Evolutionary conservation across 73 alveolate genomes (phyloP), one percentile per base, ranked within the genome.

Genomic region (Uronychia binucleata): DNA sequence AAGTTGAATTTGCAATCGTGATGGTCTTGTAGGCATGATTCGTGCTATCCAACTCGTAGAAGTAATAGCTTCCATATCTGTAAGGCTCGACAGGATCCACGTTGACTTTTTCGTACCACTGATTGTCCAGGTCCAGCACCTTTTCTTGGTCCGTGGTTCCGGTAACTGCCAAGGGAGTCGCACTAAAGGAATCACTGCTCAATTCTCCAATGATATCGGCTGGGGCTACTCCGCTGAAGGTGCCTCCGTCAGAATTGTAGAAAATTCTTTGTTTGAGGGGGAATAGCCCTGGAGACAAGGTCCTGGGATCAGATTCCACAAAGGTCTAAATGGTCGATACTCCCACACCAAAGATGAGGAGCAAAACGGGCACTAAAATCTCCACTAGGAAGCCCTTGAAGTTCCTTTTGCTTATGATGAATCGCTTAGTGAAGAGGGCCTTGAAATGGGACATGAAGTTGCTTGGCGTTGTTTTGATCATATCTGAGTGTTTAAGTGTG

Each of bases 361-460:
- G 84, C 60, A 89, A 33, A 33, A 93, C 81, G 0, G 99, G 99
- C 26, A 95, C 86, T 33, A 96, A 88, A 28, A 97, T 89, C 85
- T 97, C 99, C 30, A 90, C 79, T 28, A 94, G 74, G 30, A 93
- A 86, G 31, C 96, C 90, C 77, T 94, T 97, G 78, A 81, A 89
- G 81, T 96, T 98, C 75, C 99, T 88, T 83, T 88, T 94, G 28
- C 92, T 90, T 75, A 88, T 86, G 0, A 90, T 31, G 13, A 86
- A 81, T 91, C 99, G 96, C 84, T 96, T 97, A 83, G 90, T 92
- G 26, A 94, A 33, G 77, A 96, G 80, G 19, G 95, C 97, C 74
- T 86, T 87, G 1, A 96, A 87, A 78, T 95, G 98, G 78, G 83
- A 46, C 35, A 85, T 78, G n/a, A 91, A 91, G 58, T 86, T 85